Evolutionary conservation across 2,329 filamentous ascomycete genomes (phyloP).

Genomic region (Periconia sp.): DNA sequence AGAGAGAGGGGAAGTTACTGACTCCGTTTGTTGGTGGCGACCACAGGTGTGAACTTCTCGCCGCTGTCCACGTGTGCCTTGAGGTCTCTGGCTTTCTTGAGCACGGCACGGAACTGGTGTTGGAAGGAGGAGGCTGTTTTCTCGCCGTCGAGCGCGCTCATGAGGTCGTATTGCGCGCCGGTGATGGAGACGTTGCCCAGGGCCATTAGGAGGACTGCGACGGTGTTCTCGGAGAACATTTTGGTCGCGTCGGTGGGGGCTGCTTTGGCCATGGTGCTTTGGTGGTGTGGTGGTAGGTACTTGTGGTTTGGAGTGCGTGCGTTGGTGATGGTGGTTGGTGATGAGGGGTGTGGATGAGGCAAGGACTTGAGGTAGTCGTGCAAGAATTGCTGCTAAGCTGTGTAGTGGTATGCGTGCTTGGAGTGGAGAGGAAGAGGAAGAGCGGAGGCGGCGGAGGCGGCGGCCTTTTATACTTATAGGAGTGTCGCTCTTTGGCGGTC

Average conservation of each 20-base stretch:
- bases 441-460: not conserved
- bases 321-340: not conserved
- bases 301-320: not conserved
- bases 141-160: conserved; percentile 29
- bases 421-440: conserved; percentile 7
- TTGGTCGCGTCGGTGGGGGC: conserved; percentile 9
- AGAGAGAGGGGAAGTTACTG: not conserved
- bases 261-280: conserved; percentile 17
- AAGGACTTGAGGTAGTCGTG: not conserved
- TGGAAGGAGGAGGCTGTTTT: conserved; percentile 25
- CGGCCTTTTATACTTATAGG: conserved; percentile 3
- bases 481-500: not conserved
- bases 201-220: conserved; percentile 28
- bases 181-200: conserved; percentile 20
- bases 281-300: conserved; percentile 4
- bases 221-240: conserved; percentile 20
- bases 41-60: conserved; percentile 26
- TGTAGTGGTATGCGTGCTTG: not conserved
- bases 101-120: conserved; percentile 28
- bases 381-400: not conserved
- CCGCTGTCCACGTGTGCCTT: conserved; percentile 26
- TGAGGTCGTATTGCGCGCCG: conserved; percentile 26
- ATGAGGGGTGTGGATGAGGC: not conserved
- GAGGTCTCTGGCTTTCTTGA: conserved; percentile 29
- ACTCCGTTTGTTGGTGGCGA: conserved; percentile 20